Base-by-base conservation (phyloP, 495 filamentous ascomycete species). In the Xylaria nigripes region DNA sequence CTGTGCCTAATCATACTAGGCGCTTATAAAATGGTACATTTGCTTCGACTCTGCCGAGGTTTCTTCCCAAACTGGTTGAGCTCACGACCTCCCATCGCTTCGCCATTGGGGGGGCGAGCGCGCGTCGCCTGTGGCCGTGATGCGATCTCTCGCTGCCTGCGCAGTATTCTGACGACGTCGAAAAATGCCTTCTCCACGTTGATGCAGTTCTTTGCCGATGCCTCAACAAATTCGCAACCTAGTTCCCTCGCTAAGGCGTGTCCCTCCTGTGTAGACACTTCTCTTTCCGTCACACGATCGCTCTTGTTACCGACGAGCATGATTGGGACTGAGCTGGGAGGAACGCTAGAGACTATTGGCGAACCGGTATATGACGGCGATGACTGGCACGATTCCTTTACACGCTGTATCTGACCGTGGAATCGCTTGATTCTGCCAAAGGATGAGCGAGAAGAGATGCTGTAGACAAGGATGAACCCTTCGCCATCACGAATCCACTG, bases 291-390 rank as follows among this genome's bases (percentile, higher is more conserved):
- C 16, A 93, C 88, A 56, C 91, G 80, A 73, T 98, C 93, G 74
- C 89, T 93, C 76, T 98, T 98, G 73, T 98, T 97, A 34, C 94
- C 93, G 24, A 98, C 93, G 29, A 98, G 78, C 93, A 98, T 97
- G 52, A 98, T 90, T 16, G 93, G 93, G 2, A 91, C 88, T 10
- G 86, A 86, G 27, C 82, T 79, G 27, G 78, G 70, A 0, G 79
- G 73, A 41, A 64, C 70, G 46, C 64, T 62, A n/a, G 73, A 66
- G 42, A 77, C 72, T 65, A 83, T 70, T 15, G 79, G 73, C 12
- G 83, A 80, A 18, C 83, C 76, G 19, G 79, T 74, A 59, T 83
- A 83, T 32, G 89, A 80, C 19, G 89, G 83, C 45, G 90, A 89
- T 44, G 87, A 86, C 46, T 84, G 84, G 38, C 89, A 85, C 1